Evolutionary conservation across 1,139 yeast genomes (phyloP).

Genomic region (Sugiyamaella neomexicana): DNA sequence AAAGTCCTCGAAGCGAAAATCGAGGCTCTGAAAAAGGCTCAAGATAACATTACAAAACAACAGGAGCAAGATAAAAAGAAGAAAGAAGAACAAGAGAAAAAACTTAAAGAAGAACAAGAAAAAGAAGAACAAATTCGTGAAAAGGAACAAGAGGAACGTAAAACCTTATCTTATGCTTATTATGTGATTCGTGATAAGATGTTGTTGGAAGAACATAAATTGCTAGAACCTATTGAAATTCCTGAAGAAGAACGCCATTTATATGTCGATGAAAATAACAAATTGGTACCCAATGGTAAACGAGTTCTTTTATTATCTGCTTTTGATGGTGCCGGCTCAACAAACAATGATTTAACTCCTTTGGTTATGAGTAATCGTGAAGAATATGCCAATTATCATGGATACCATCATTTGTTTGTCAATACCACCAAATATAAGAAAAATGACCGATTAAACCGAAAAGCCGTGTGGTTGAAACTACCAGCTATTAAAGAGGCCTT

Average conservation of each 20-base stretch:
- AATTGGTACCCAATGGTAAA: slow-evolving; percentile 30
- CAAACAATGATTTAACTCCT: slow-evolving; percentile 31
- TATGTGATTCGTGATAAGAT: slow-evolving; percentile 10
- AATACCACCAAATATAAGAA: slow-evolving; percentile 32
- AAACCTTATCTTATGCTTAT: slow-evolving; percentile 13
- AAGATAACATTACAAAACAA: slow-evolving; percentile 15
- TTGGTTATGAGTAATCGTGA: slow-evolving; percentile 36
- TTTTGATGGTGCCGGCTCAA: slow-evolving; percentile 36
- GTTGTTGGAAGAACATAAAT: slow-evolving; percentile 15
- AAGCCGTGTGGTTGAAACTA: slow-evolving; percentile 35
- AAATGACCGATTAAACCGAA: slow-evolving; percentile 26
- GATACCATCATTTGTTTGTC: slow-evolving; percentile 37
- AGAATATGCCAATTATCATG: slow-evolving; percentile 39
- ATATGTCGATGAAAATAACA: slow-evolving; percentile 19
- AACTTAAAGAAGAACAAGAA: slow-evolving; percentile 17
- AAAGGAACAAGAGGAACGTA: slow-evolving; percentile 19
- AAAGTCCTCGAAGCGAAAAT: background rate
- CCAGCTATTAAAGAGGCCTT: slow-evolving; percentile 37
- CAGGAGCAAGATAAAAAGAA: slow-evolving; percentile 13
- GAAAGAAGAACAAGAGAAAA: slow-evolving; percentile 18
- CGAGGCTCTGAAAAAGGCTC: slow-evolving; percentile 13
- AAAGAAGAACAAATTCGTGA: slow-evolving; percentile 11
- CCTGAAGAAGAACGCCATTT: slow-evolving; percentile 8
- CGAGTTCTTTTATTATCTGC: slow-evolving; percentile 38
- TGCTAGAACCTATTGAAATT: slow-evolving; percentile 15